Conservation (phyloP, 176 grass and related monocot genomes). For the Eleusine indica region DNA sequence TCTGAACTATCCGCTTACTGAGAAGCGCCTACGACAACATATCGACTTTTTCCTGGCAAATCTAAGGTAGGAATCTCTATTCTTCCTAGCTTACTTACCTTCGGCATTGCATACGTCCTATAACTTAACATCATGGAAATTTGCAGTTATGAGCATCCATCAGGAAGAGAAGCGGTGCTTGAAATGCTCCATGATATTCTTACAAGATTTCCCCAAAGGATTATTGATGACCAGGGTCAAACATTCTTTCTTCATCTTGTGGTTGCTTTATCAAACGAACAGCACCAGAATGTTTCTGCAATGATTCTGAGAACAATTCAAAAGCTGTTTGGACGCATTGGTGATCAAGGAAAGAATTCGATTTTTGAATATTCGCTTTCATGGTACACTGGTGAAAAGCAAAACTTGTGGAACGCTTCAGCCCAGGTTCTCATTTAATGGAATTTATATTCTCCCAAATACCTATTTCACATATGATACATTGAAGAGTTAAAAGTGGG, state of each 20-base stretch:
- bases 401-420: slow-evolving; percentile 79
- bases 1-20: slow-evolving; percentile 80
- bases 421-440: slow-evolving; percentile 64
- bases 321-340: slow-evolving; percentile 61
- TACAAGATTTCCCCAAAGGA: slow-evolving; percentile 85
- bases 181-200: slow-evolving; percentile 91
- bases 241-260: slow-evolving; percentile 86
- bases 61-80: slow-evolving; percentile 62
- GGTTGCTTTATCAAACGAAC: slow-evolving; percentile 80
- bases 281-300: slow-evolving; percentile 61
- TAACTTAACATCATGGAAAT: slow-evolving; percentile 23
- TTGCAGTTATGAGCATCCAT: slow-evolving; percentile 87
- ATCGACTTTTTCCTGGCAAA: slow-evolving; percentile 93
- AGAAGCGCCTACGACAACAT: slow-evolving; percentile 89
- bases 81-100: not conserved
- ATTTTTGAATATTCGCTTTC: slow-evolving; percentile 74
- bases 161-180: slow-evolving; percentile 90
- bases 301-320: slow-evolving; percentile 72
- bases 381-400: slow-evolving; percentile 76
- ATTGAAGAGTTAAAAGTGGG: not conserved
- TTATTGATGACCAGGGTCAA: slow-evolving; percentile 84
- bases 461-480: slow-evolving; percentile 3
- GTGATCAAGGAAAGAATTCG: slow-evolving; percentile 56
- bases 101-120: not conserved
- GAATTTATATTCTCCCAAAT: slow-evolving; percentile 25